Evolutionary conservation across 1,284 basidiomycete genomes (phyloP).

Genomic region (Tremellales sp.): DNA sequence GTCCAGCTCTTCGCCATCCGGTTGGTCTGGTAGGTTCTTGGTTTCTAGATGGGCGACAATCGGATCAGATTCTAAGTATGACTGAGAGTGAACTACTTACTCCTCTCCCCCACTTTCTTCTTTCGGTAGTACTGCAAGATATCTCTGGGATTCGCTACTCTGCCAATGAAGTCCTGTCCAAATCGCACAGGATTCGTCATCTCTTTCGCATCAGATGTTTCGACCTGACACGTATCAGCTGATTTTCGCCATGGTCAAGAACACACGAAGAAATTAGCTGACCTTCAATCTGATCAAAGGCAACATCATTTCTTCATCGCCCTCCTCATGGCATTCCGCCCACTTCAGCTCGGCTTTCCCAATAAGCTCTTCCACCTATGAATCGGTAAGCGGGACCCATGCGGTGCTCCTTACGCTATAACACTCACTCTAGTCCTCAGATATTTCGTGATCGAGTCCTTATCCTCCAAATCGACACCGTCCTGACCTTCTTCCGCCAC

Average conservation of each 20-base stretch:
- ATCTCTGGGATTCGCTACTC: conserved; percentile 90
- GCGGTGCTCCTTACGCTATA: too few relatives aligned
- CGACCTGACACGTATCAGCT: conserved; percentile 58
- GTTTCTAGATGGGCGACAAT: conserved; percentile 20
- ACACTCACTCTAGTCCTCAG: conserved; percentile 63
- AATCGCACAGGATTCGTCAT: conserved; percentile 95
- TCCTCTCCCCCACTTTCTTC: conserved; percentile 58
- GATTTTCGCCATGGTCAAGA: not conserved
- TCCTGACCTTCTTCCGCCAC: conserved; percentile 64
- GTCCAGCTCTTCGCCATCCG: conserved; percentile 59
- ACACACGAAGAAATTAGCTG: conserved; percentile 6
- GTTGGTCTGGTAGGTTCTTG: conserved; percentile 36
- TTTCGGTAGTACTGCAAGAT: conserved; percentile 83
- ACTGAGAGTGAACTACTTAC: conserved; percentile 21
- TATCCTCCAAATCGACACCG: conserved; percentile 69
- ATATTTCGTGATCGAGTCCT: conserved; percentile 74
- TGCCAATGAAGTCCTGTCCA: conserved; percentile 89
- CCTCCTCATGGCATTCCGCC: conserved; percentile 66
- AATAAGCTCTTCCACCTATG: conserved; percentile 74
- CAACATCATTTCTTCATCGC: conserved; percentile 63
- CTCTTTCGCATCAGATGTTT: conserved; percentile 81
- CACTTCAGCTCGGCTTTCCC: conserved; percentile 69
- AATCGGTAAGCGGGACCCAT: too few relatives aligned
- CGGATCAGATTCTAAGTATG: too few relatives aligned
- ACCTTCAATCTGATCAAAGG: conserved; percentile 86